Base-by-base conservation (phyloP, 352 stramenopile genomes). In the Globisporangium viniferum region DNA sequence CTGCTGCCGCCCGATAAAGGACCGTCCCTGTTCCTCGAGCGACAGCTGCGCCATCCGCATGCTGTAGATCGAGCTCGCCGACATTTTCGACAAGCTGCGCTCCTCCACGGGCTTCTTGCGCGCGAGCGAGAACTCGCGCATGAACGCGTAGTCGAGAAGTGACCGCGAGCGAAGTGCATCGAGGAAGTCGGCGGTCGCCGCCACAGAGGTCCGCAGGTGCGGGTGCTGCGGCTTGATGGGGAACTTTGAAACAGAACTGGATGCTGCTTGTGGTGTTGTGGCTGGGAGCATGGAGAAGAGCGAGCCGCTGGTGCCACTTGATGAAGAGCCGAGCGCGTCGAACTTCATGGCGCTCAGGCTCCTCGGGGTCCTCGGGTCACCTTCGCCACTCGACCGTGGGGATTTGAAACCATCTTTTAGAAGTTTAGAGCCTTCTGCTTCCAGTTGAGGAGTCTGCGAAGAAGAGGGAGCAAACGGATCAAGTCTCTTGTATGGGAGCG, bases 91-190 rank as follows among this genome's bases (percentile, higher is more conserved):
- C 8, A 86, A 65, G 27, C 81, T 84, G 35, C 79, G 71, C n/a
- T 87, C 75, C 0, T 59, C 12, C 44, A 76, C 56, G 0, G 77
- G 79, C 35, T 78, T 84, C 41, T 61, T 58, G 22, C 73, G 77
- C 1, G 77, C 64, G 24, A 84, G 64, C 10, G 77, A 82, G 54
- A 88, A 86, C 59, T 85, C 78, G 44, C 79, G 66, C 79, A 88
- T 88, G 63, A 79, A 88, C 5, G 56, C 67, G 56, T 84, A 82
- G 51, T 88, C 79, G 7, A 88, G 64, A 46, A 88, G 67, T 18
- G 79, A 82, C 39, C 67, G 76, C 20, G 67, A 73, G 6, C 79
- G 77, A 6, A 88, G 62, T 3, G 66, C 67, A 9, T 73, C 68
- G 18, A 88, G 65, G 12, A 88, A 77, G 14, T 64, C 51, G 3